Evolutionary conservation across 768 basidiomycete species (phyloP), one percentile per base, ranked within the genome.

Genomic region (Tylopilus balloui): DNA sequence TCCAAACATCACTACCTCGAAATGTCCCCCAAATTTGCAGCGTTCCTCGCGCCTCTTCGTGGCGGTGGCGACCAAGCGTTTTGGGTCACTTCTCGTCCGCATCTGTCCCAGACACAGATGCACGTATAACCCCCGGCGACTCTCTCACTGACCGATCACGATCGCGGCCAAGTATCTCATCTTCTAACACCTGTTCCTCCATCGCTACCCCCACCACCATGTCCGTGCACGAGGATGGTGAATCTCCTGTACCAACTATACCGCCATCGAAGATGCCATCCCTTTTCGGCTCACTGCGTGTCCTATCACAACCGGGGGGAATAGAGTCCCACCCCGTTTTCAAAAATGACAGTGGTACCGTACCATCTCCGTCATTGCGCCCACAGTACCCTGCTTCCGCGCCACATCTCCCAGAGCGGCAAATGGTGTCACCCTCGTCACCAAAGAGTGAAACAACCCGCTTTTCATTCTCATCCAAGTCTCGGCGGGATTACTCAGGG

Each of bases 61-160:
- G 78, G 42, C 77, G 69, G 65, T 83, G 79, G 78, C 74, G 81
- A n/a, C 82, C 85, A 11, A 80, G 76, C 53, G 77, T 87, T 20
- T 65, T 85, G 20, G 81, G 79, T 6, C 79, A 86, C 55, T 86
- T 86, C 59, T 69, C 76, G 24, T 73, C 78, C 47, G 57, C 73
- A 45, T 74, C 79, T 43, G 61, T 69, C 25, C 69, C 77, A 36
- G 76, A 73, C 57, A 55, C 69, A 37, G 76, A 73, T 59, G 54
- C 69, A 42, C 77, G 67, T 43, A 60, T 72, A 42, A 64, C 69
- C 37, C 70, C 74, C 25, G 73, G 75, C 15, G 78, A 74, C 39
- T 65, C 67, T 14, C 52, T 57, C 9, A 69, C 65, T 42, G 69
- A 75, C 31, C 72, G 68, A 31, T 75, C 80, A 10, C 77, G 79